Base-by-base conservation (phyloP, 768 basidiomycete genomes). In the Leccinum truebloodii region DNA sequence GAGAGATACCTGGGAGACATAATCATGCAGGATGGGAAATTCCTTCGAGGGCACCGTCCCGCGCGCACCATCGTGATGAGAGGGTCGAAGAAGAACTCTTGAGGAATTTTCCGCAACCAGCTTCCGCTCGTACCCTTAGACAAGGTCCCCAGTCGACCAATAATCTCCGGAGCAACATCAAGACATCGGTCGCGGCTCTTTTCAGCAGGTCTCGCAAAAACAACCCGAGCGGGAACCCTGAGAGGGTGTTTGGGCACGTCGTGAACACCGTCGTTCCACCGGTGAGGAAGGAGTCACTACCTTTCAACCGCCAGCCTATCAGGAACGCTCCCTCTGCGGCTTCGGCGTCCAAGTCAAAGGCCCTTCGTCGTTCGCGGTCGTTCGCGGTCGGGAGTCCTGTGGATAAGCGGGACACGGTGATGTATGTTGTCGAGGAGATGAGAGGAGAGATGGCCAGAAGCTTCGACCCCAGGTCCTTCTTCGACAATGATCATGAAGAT, bases 331-430 rank as follows among this genome's bases (percentile, higher is more conserved):
- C 54, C 13, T 20, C 55, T 3, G 46, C 48, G 12, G n/a, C 49
- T 22, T 12, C 55, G 6, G 37, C 0, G 6, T 39, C 34, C 50
- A 41, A 18, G 13, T 55, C 65, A 4, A 60, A 48, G 22, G 34
- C 55, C 7, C 60, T 72, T 13, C 73, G 71, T 50, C 71, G 72
- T 34, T 73, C 71, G 4, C 65, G n/a, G 46, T 72, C 73, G 34
- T 67, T 63, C 13, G 64, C 65, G 16, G 69, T 64, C 5, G 61
- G 63, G 63, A 24, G 28, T 9, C 35, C 49, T 24, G n/a, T 18
- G 1, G n/a, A 39, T 2, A 52, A 54, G 3, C 59, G 56, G 12
- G 64, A 62, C 44, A 2, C 61, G 3, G 12, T 72, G 16, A 62
- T 64, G 67, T 39, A 57, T 1, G 32, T 64, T 2, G 48, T 74